Percentiles rank a stretch among this genome's conserved stretches.
phyloP scores from a whole-genome alignment of 768 basidiomycete species.

The Termitomyces eurrhizus region DNA sequence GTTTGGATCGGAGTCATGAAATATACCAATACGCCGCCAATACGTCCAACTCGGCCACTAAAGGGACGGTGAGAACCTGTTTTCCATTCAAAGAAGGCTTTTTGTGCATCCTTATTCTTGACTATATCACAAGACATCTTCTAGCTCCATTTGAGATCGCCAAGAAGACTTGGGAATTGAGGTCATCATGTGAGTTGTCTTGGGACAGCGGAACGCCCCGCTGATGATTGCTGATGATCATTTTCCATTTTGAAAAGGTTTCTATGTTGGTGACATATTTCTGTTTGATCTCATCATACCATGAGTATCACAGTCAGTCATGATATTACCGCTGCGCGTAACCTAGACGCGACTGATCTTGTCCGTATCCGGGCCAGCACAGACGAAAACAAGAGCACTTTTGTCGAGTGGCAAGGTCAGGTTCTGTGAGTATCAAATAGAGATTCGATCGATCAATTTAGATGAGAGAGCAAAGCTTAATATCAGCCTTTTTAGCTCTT shows the following conservation, averaged over 20 bases:
- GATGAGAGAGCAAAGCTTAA: background rate
- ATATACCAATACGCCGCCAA: too few species aligned
- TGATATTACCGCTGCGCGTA: background rate
- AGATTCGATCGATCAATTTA: background rate
- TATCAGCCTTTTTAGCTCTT: constrained; percentile 9
- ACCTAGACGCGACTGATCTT: constrained; percentile 10
- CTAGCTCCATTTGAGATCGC: background rate
- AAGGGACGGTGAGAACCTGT: too few species aligned
- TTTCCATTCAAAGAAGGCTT: too few species aligned
- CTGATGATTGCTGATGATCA: background rate
- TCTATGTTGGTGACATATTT: background rate
- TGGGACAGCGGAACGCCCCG: background rate
- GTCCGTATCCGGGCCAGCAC: constrained; percentile 18
- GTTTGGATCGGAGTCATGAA: too few species aligned
- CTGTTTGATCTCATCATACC: background rate
- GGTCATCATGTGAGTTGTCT: background rate
- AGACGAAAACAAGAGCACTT: constrained; percentile 8
- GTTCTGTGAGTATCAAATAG: constrained; percentile 15
- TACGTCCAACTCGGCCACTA: too few species aligned
- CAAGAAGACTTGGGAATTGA: background rate
- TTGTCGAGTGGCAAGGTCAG: constrained; percentile 19
- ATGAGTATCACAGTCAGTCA: background rate
- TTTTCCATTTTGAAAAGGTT: background rate
- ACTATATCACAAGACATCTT: background rate
- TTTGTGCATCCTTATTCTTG: too few species aligned